A percentile compares a stretch with the other conserved stretches of the same genome.
These are phyloP conservation scores for Acanthamoeba triangularis DNA, from an alignment of 208 protist species.

Conservation along the genomic window DNA sequence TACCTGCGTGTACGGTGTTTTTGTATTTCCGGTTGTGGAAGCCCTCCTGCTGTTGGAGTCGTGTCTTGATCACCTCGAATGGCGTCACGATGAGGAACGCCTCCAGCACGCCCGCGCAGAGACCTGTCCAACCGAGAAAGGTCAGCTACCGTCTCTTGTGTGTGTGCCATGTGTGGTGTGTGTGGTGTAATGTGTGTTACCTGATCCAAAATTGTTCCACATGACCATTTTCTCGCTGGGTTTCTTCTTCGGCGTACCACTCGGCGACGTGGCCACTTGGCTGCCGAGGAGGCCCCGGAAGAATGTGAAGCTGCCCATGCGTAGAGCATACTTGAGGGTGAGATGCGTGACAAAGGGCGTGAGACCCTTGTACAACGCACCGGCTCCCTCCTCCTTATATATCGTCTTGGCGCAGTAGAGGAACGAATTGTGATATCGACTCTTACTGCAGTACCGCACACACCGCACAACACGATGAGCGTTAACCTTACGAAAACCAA, in stretches of 20 bases:
- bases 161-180: not conserved
- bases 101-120: constrained; percentile 79
- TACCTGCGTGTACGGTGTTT: constrained; percentile 63
- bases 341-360: constrained; percentile 71
- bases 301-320: constrained; percentile 66
- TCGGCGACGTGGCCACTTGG: not conserved
- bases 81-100: constrained; percentile 79
- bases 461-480: not conserved
- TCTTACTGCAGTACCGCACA: not conserved
- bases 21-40: constrained; percentile 73
- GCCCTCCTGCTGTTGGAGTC: constrained; percentile 80
- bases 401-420: constrained; percentile 53
- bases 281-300: constrained; percentile 31
- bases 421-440: constrained; percentile 38
- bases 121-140: not conserved
- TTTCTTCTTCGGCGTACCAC: not conserved
- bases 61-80: constrained; percentile 85
- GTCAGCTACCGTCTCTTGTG: not conserved
- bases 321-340: constrained; percentile 66
- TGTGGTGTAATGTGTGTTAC: not conserved
- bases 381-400: constrained; percentile 37
- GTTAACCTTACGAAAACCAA: not conserved
- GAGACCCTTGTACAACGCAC: constrained; percentile 71
- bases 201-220: constrained; percentile 63
- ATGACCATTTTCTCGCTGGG: constrained; percentile 5